Percentiles rank a stretch among this genome's conserved stretches.
These are phyloP conservation scores for Nannochloris sp. DNA, from an alignment of 139 green algal genomes.

Conservation along the genomic window DNA sequence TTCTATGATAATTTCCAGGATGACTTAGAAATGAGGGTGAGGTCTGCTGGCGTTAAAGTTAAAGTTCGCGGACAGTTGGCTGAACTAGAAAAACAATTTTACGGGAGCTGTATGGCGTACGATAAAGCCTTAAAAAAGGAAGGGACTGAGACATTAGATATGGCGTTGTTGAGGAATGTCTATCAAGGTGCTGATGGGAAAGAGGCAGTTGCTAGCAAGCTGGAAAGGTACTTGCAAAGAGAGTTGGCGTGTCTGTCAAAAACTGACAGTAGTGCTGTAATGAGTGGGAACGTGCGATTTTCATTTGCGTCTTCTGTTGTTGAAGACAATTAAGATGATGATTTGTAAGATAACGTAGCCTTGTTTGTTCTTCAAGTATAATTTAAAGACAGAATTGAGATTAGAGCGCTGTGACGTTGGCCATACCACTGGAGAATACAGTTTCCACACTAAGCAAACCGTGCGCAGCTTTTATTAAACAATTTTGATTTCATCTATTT, in stretches of 20 bases:
- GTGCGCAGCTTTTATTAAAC: no score
- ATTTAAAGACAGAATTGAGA: no score
- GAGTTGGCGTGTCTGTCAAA: conserved; percentile 43
- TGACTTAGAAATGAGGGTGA: conserved; percentile 42
- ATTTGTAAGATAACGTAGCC: no score
- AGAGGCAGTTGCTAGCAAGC: neutral
- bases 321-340: no score
- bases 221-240: conserved; percentile 32
- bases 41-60: conserved; percentile 43
- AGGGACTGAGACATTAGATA: conserved; percentile 4
- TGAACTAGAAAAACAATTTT: conserved; percentile 57
- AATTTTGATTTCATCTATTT: no score
- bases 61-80: conserved; percentile 41
- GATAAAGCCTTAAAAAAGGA: conserved; percentile 29
- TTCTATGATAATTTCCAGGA: conserved; percentile 55
- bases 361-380: no score
- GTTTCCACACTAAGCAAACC: no score
- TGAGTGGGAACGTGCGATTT: conserved; percentile 41
- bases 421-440: no score
- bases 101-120: conserved; percentile 45
- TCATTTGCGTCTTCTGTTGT: no score
- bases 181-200: conserved; percentile 23
- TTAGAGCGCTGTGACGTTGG: no score
- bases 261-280: conserved; percentile 24
- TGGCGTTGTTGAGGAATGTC: conserved; percentile 40